Base-by-base conservation (phyloP, 345 rosid species). In the Aquilaria yunnanensis region DNA sequence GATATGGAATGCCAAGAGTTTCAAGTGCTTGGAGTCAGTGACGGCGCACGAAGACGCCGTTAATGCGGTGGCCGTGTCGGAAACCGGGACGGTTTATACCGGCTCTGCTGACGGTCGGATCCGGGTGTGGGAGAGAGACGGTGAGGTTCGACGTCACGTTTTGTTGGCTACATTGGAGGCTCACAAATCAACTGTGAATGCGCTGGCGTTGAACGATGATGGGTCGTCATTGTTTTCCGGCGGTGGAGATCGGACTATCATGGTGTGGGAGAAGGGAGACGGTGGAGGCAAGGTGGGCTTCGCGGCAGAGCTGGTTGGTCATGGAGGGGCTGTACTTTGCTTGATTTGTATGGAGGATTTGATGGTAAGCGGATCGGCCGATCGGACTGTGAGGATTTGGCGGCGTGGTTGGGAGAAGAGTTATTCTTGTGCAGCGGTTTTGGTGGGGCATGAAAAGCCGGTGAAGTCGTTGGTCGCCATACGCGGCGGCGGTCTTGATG, bases 361-460 rank as follows among this genome's bases (percentile, higher is more conserved):
- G 65, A 8, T 79, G 12, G 62, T 75, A 14, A 80, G 87, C 41
- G 84, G 84, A 13, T 83, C 87, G 7, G 64, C 77, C 0, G 84
- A 83, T 77, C 74, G 67, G 61, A 79, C 74, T 68, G 77, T 75
- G 43, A 83, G 81, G 67, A 61, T 80, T 56, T 80, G 85, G 85
- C 60, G 55, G 60, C 75, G 57, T 43, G 67, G 70, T 54, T 33
- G n/a, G 51, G 52, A 67, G 30, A 64, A 37, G 6, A 67, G 73
- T 60, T 80, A 68, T 59, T 3, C 61, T 41, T 83, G 87, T 50
- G 16, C 47, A 63, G 57, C 55, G 11, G 72, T 69, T 6, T 67
- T 83, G 34, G 77, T 71, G 47, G 80, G 80, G 14, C 84, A 83
- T 55, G 77, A 77, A 32, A 80, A 72, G 33, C 77, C 87, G 13